Percentiles rank a stretch among this genome's conserved stretches.
Evolutionary conservation across 148 eudicot species (phyloP).

Genomic region (Diospyros lotus): DNA sequence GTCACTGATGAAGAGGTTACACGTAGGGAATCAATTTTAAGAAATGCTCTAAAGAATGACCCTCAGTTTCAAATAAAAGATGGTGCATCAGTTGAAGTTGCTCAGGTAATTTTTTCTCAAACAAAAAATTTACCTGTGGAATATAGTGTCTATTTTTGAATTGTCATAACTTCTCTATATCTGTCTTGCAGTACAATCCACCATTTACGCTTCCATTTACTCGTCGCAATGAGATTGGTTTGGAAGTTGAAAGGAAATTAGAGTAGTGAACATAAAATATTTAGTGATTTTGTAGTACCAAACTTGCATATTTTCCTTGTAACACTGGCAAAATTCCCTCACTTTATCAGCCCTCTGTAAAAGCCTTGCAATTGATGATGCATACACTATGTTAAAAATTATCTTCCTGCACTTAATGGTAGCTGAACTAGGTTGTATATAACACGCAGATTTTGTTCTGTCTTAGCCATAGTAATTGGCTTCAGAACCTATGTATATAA

Average conservation of each 20-base stretch:
- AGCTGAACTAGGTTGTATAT: no score
- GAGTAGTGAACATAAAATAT: slow-evolving; percentile 16
- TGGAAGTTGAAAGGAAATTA: slow-evolving; percentile 73
- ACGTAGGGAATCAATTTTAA: slow-evolving; percentile 54
- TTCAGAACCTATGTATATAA: no score
- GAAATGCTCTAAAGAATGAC: slow-evolving; percentile 56
- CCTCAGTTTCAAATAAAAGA: slow-evolving; percentile 50
- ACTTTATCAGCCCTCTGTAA: not conserved
- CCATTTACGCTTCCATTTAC: slow-evolving; percentile 88
- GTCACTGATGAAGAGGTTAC: slow-evolving; percentile 81
- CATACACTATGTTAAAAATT: not conserved
- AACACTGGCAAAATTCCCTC: not conserved
- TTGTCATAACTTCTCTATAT: not conserved
- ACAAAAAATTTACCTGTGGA: not conserved
- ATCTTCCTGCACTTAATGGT: no score
- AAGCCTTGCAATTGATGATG: not conserved
- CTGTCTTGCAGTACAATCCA: slow-evolving; percentile 78
- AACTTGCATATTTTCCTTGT: not conserved
- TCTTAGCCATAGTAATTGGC: no score
- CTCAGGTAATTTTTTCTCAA: slow-evolving; percentile 49
- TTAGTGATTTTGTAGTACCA: not conserved
- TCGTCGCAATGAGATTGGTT: slow-evolving; percentile 90
- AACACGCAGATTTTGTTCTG: no score
- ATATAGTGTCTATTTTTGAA: not conserved
- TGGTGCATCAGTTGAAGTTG: slow-evolving; percentile 71